These are phyloP conservation scores for Podila clonocystis DNA, from an alignment of 192 early-diverging fungal genomes.

Conservation along the genomic window DNA sequence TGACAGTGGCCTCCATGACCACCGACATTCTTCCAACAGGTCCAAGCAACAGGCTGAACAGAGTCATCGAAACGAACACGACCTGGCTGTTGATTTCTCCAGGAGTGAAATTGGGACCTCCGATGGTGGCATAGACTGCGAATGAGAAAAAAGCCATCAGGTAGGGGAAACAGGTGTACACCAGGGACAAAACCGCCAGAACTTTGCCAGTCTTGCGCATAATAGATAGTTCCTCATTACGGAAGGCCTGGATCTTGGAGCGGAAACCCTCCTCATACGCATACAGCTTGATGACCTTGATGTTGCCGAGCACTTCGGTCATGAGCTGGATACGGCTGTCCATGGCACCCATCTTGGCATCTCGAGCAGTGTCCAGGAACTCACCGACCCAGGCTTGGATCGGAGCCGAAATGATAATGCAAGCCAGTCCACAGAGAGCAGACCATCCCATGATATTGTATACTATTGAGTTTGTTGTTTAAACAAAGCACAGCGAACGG, in stretches of 20 bases:
- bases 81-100: conserved; percentile 66
- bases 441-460: conserved; percentile 34
- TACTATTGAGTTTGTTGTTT: too few relatives aligned
- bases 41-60: conserved; percentile 91
- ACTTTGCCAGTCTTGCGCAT: conserved; percentile 13
- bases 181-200: conserved; percentile 8
- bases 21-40: conserved; percentile 81
- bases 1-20: conserved; percentile 75
- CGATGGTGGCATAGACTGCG: conserved; percentile 26
- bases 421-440: conserved; percentile 11
- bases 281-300: conserved; percentile 41
- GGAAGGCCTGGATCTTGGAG: conserved; percentile 10
- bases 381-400: conserved; percentile 15
- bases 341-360: conserved; percentile 14
- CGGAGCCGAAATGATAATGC: conserved; percentile 13
- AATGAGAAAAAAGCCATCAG: conserved; percentile 39
- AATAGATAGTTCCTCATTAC: conserved; percentile 10
- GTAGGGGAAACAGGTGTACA: conserved; percentile 27
- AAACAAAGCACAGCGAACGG: too few relatives aligned
- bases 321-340: conserved; percentile 32
- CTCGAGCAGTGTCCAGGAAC: conserved; percentile 17
- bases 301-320: conserved; percentile 28
- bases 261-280: conserved; percentile 23
- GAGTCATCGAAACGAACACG: conserved; percentile 85
- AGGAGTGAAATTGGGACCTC: conserved; percentile 21